Conservation (phyloP, 2,329 filamentous ascomycete genomes). For the Colletotrichum sojae region DNA sequence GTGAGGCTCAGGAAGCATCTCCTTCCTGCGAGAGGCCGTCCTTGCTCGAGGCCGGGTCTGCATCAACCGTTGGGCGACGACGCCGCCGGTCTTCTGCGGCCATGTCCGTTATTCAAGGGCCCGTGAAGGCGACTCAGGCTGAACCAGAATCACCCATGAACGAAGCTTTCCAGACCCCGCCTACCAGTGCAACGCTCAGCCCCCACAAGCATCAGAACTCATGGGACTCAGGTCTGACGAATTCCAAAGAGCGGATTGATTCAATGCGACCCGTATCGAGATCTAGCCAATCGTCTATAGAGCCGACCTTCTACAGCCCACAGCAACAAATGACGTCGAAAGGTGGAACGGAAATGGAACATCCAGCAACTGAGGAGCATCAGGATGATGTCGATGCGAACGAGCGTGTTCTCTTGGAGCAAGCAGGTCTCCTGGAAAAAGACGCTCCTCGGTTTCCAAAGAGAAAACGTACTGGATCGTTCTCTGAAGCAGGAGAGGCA, state of each 20-base stretch:
- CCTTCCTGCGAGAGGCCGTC: slow-evolving; percentile 29
- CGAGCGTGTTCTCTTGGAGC: slow-evolving; percentile 77
- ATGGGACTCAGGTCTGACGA: slow-evolving; percentile 55
- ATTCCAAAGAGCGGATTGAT: slow-evolving; percentile 44
- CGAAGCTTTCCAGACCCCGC: slow-evolving; percentile 65
- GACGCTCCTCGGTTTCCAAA: slow-evolving; percentile 55
- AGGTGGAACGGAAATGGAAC: slow-evolving; percentile 15
- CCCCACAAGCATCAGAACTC: slow-evolving; percentile 56
- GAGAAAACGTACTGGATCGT: slow-evolving; percentile 56
- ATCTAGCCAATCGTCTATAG: slow-evolving; percentile 52
- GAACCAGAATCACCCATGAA: slow-evolving; percentile 56
- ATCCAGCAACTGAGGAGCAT: slow-evolving; percentile 47
- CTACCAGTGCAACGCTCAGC: slow-evolving; percentile 56
- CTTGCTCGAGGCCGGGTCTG: slow-evolving; percentile 27
- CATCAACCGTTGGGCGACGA: slow-evolving; percentile 24
- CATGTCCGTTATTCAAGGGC: slow-evolving; percentile 29
- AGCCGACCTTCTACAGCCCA: slow-evolving; percentile 33
- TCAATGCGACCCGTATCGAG: slow-evolving; percentile 50
- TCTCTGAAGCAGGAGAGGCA: slow-evolving; percentile 58
- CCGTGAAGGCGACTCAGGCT: slow-evolving; percentile 40
- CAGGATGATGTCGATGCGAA: slow-evolving; percentile 72
- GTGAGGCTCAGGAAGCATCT: slow-evolving; percentile 27
- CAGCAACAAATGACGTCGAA: slow-evolving; percentile 40
- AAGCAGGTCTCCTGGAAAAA: slow-evolving; percentile 74
- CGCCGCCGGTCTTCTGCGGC: slow-evolving; percentile 37